These are phyloP conservation scores for Sporothrix mexicana DNA, from an alignment of 2,329 filamentous ascomycete species.

Conservation along the genomic window DNA sequence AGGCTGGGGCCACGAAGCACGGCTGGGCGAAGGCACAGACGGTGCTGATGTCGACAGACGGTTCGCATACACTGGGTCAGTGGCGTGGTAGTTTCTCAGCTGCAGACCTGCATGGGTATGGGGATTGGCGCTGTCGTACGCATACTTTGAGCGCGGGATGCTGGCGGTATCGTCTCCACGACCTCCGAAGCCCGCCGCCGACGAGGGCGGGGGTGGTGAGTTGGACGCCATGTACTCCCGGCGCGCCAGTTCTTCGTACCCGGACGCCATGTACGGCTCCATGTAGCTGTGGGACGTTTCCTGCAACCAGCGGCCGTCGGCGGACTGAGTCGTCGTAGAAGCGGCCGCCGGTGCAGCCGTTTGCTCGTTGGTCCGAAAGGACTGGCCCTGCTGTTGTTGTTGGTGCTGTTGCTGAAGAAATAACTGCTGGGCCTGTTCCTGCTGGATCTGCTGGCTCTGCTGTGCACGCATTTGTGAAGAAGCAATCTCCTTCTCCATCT, in stretches of 20 bases:
- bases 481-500: slow-evolving; percentile 62
- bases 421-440: slow-evolving; percentile 39
- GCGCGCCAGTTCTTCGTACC: slow-evolving; percentile 74
- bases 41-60: slow-evolving; percentile 36
- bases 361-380: background rate
- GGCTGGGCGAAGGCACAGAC: slow-evolving; percentile 37
- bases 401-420: background rate
- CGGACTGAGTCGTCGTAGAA: slow-evolving; percentile 52
- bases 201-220: slow-evolving; percentile 42
- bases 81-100: slow-evolving; percentile 59
- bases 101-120: slow-evolving; percentile 3
- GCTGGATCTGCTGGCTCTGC: slow-evolving; percentile 56
- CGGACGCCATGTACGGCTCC: slow-evolving; percentile 84
- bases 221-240: slow-evolving; percentile 61
- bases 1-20: slow-evolving; percentile 54
- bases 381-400: background rate
- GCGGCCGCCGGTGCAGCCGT: slow-evolving; percentile 37
- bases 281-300: slow-evolving; percentile 52
- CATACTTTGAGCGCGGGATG: slow-evolving; percentile 22
- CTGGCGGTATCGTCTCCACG: slow-evolving; percentile 22
- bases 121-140: slow-evolving; percentile 6
- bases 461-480: slow-evolving; percentile 68
- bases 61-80: slow-evolving; percentile 71
- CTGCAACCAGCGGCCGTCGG: slow-evolving; percentile 59
- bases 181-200: slow-evolving; percentile 39